phyloP scores from a whole-genome alignment of 164 flowering plant species.

The Aristolochia contorta region DNA sequence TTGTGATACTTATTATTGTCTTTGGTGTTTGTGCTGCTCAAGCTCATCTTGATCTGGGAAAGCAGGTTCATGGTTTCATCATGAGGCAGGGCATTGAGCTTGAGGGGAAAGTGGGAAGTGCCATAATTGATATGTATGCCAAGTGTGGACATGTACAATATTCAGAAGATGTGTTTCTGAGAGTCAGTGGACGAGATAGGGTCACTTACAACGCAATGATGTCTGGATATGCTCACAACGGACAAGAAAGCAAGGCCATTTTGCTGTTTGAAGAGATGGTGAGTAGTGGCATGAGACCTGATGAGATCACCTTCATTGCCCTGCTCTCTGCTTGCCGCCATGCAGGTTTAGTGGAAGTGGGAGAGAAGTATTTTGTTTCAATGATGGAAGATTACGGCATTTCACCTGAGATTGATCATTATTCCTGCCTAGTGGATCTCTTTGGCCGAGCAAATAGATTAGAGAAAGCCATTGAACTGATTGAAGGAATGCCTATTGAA shows the following conservation, averaged over 20 bases:
- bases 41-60: conserved; percentile 54
- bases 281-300: conserved; percentile 35
- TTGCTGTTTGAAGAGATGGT: conserved; percentile 45
- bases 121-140: conserved; percentile 73
- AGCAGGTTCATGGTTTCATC: conserved; percentile 57
- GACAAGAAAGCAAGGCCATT: conserved; percentile 43
- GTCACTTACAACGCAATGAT: conserved; percentile 66
- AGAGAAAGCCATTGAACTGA: conserved; percentile 43
- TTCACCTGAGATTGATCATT: conserved; percentile 63
- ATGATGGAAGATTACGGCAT: conserved; percentile 46
- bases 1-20: conserved; percentile 33
- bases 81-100: conserved; percentile 36
- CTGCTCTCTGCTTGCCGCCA: conserved; percentile 82
- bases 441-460: conserved; percentile 56
- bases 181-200: conserved; percentile 23
- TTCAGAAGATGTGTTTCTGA: conserved; percentile 39
- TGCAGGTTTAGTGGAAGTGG: conserved; percentile 44
- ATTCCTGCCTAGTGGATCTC: conserved; percentile 78
- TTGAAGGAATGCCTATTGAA: conserved; percentile 38
- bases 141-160: conserved; percentile 61
- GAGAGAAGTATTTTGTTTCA: conserved; percentile 52
- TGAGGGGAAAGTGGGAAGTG: conserved; percentile 44
- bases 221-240: conserved; percentile 68
- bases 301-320: conserved; percentile 59
- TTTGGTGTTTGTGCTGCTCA: conserved; percentile 54